Conservation (phyloP, 129 eudicot genomes). For the Rutidosis leptorrhynchoides region DNA sequence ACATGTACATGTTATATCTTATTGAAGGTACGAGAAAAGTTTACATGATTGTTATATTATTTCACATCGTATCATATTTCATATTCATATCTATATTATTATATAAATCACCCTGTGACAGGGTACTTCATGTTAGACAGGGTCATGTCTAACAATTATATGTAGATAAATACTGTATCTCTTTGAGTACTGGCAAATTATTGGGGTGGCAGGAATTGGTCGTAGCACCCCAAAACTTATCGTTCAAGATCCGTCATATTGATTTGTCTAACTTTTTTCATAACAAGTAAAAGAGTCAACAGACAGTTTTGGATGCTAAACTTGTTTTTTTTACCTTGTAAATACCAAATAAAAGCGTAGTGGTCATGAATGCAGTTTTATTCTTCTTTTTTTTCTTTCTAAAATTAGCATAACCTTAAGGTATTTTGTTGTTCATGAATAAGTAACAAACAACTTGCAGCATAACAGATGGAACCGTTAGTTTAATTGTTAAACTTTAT, state of each 20-base stretch:
- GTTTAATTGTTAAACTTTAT: neutral
- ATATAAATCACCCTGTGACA: neutral
- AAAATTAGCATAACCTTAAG: neutral
- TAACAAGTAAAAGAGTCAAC: slow-evolving; percentile 3
- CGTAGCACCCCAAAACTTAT: too few relatives aligned
- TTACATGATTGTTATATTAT: neutral
- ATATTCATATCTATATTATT: neutral
- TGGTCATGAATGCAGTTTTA: neutral
- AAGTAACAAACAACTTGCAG: neutral
- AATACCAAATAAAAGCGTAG: too few relatives aligned
- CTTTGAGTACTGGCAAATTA: too few relatives aligned
- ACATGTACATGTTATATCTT: slow-evolving; percentile 28
- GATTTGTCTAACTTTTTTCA: slow-evolving; percentile 8
- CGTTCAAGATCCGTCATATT: too few relatives aligned
- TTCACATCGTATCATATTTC: neutral
- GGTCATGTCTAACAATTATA: neutral
- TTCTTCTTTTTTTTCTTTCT: too few relatives aligned
- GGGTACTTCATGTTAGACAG: too few relatives aligned
- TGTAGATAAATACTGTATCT: slow-evolving; percentile 12
- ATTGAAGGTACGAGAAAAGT: slow-evolving; percentile 3
- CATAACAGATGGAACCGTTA: neutral
- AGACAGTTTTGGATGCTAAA: neutral
- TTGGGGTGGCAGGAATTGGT: too few relatives aligned
- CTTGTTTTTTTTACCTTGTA: neutral
- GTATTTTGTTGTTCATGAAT: neutral